A percentile compares a stretch with the other conserved stretches of the same genome.
Evolutionary conservation across 176 grass and related monocot genomes (phyloP).

Genomic region (Puccinellia tenuiflora): DNA sequence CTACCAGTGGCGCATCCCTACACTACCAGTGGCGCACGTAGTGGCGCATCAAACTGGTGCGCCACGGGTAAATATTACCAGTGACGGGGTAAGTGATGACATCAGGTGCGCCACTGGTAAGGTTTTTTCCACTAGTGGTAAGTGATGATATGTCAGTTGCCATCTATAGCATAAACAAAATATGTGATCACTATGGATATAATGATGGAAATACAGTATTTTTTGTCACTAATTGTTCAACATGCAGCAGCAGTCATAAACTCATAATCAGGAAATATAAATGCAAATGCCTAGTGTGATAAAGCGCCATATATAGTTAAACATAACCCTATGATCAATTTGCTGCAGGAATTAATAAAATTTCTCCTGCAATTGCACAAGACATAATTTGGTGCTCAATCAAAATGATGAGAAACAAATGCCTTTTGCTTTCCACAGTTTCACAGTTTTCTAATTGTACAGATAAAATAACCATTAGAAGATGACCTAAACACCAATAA

Average conservation of each 20-base stretch:
- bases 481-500: neutral
- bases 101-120: too few relatives aligned
- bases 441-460: neutral
- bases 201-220: neutral
- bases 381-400: neutral
- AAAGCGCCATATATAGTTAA: neutral
- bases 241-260: neutral
- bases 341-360: neutral
- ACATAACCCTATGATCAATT: neutral
- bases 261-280: neutral
- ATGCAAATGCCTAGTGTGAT: neutral
- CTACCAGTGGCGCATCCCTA: too few relatives aligned
- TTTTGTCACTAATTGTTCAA: neutral
- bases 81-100: too few relatives aligned
- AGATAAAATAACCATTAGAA: neutral
- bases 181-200: neutral
- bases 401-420: neutral
- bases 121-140: too few relatives aligned
- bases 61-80: too few relatives aligned
- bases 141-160: neutral
- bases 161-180: neutral
- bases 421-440: neutral
- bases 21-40: too few relatives aligned
- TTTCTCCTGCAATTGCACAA: neutral
- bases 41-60: too few relatives aligned